These are phyloP conservation scores for Maudiozyma humilis DNA, from an alignment of 1,139 yeast species.

Conservation along the genomic window DNA sequence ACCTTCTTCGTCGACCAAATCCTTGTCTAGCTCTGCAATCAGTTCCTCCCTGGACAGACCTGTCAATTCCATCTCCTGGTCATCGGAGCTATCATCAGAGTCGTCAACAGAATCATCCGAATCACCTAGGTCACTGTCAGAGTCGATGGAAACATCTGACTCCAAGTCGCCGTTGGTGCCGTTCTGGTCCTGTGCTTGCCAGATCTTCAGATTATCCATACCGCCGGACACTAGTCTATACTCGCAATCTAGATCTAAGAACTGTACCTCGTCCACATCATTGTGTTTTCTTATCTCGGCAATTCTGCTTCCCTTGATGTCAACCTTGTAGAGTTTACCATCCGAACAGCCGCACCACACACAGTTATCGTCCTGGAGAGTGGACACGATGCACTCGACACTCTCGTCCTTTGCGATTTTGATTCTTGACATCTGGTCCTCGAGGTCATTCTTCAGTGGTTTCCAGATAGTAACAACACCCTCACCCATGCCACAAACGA, in stretches of 20 bases:
- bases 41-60: slow-evolving; percentile 28
- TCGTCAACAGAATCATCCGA: slow-evolving; percentile 1
- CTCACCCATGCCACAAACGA: slow-evolving; percentile 81
- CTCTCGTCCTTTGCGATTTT: slow-evolving; percentile 65
- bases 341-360: slow-evolving; percentile 84
- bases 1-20: slow-evolving; percentile 20
- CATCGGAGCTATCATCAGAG: slow-evolving; percentile 13
- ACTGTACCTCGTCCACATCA: slow-evolving; percentile 52
- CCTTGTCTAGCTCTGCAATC: slow-evolving; percentile 27
- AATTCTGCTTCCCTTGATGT: slow-evolving; percentile 56
- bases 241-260: slow-evolving; percentile 69
- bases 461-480: slow-evolving; percentile 93
- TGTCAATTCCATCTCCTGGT: slow-evolving; percentile 13
- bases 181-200: slow-evolving; percentile 41
- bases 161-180: slow-evolving; percentile 24
- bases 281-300: slow-evolving; percentile 62
- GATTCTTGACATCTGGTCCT: slow-evolving; percentile 77
- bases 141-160: slow-evolving; percentile 13
- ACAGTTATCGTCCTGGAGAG: slow-evolving; percentile 61
- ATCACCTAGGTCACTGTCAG: slow-evolving; percentile 6
- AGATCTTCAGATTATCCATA: slow-evolving; percentile 69
- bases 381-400: slow-evolving; percentile 67
- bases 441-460: slow-evolving; percentile 52
- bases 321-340: slow-evolving; percentile 64
- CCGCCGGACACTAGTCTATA: slow-evolving; percentile 76